These are phyloP conservation scores for Teunomyces tritomae DNA, from an alignment of 805 yeast genomes.

Conservation along the genomic window DNA sequence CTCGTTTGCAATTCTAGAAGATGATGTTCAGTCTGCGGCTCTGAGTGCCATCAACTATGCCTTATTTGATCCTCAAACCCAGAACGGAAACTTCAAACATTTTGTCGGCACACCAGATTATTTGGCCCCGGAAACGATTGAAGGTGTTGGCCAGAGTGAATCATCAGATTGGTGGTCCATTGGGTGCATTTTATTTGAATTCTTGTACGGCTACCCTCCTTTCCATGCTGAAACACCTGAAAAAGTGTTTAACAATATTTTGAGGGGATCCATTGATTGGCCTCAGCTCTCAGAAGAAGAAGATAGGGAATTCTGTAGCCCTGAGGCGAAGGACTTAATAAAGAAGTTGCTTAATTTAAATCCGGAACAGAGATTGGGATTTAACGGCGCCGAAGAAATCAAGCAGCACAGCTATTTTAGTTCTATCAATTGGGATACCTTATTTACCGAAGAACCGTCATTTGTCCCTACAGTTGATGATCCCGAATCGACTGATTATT, in stretches of 20 bases:
- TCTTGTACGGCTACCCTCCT: slow-evolving; percentile 91
- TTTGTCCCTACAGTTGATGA: slow-evolving; percentile 77
- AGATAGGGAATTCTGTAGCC: slow-evolving; percentile 49
- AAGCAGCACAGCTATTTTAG: slow-evolving; percentile 74
- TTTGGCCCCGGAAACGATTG: slow-evolving; percentile 92
- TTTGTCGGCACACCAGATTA: slow-evolving; percentile 98
- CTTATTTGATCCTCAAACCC: slow-evolving; percentile 69
- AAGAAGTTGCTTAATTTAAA: slow-evolving; percentile 57
- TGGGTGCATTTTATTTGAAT: slow-evolving; percentile 93
- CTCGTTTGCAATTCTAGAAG: slow-evolving; percentile 55
- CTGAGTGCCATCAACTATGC: slow-evolving; percentile 44
- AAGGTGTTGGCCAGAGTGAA: slow-evolving; percentile 78
- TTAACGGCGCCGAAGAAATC: slow-evolving; percentile 76
- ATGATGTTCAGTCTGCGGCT: slow-evolving; percentile 39
- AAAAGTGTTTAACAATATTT: slow-evolving; percentile 76
- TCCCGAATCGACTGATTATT: slow-evolving; percentile 88
- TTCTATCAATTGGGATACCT: slow-evolving; percentile 68
- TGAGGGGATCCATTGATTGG: slow-evolving; percentile 78
- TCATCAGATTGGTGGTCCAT: slow-evolving; percentile 99
- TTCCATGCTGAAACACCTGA: slow-evolving; percentile 82
- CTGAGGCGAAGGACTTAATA: slow-evolving; percentile 74
- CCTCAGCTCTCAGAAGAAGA: slow-evolving; percentile 64
- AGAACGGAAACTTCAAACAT: slow-evolving; percentile 44
- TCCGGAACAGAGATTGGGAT: slow-evolving; percentile 70
- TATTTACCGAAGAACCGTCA: slow-evolving; percentile 71